These are phyloP conservation scores for Phyllosticta citribraziliensis DNA, from an alignment of 2,329 filamentous ascomycete species.

Conservation along the genomic window DNA sequence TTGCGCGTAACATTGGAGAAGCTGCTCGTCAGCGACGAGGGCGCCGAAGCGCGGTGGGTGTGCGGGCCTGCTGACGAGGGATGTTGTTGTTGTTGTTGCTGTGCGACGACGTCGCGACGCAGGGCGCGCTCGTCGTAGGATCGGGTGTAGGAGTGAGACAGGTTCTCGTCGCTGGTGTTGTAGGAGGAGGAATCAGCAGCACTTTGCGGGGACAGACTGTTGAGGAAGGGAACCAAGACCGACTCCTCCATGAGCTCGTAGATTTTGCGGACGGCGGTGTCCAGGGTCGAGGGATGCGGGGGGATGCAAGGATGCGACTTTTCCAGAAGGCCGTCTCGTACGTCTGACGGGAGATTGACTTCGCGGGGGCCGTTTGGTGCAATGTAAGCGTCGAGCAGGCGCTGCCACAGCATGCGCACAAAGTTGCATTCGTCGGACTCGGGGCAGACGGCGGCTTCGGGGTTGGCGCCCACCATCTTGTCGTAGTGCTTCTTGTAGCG, in stretches of 20 bases:
- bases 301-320: constrained; percentile 53
- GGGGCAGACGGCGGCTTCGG: constrained; percentile 38
- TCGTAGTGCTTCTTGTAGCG: constrained; percentile 65
- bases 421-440: constrained; percentile 54
- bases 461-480: constrained; percentile 44
- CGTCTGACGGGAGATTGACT: constrained; percentile 79
- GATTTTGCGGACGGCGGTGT: constrained; percentile 76
- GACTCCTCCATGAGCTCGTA: constrained; percentile 98
- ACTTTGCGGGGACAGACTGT: constrained; percentile 47
- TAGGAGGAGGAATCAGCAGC: constrained; percentile 34
- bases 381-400: constrained; percentile 84
- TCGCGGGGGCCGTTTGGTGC: constrained; percentile 74
- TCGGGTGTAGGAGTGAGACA: constrained; percentile 29
- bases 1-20: constrained; percentile 16
- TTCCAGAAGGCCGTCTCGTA: constrained; percentile 69
- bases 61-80: not conserved
- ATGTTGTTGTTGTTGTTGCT: not conserved
- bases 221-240: constrained; percentile 83
- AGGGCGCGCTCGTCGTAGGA: constrained; percentile 33
- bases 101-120: constrained; percentile 18
- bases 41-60: constrained; percentile 28
- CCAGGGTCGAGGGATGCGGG: constrained; percentile 63
- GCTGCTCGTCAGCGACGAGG: constrained; percentile 25
- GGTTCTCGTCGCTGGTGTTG: constrained; percentile 31
- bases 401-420: constrained; percentile 73